Percentiles rank a stretch among this genome's conserved stretches.
phyloP scores from a whole-genome alignment of 2,329 filamentous ascomycete genomes.

The Lachnellula hyalina region DNA sequence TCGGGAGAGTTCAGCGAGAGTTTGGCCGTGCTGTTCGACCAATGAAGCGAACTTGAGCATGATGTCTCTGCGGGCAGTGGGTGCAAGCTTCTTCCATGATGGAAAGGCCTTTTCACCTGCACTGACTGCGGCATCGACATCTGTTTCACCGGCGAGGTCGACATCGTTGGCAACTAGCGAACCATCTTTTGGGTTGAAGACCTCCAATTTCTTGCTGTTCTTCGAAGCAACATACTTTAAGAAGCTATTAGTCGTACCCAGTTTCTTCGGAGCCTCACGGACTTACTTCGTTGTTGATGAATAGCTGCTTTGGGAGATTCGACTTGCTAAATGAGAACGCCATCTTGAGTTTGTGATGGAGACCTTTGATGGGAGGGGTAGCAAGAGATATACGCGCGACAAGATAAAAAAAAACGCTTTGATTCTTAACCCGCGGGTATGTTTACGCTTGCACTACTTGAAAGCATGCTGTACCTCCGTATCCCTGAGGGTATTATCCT shows the following conservation, averaged over 20 bases:
- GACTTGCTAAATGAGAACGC: slow-evolving; percentile 31
- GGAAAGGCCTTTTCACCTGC: slow-evolving; percentile 41
- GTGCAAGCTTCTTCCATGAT: slow-evolving; percentile 38
- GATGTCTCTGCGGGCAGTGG: slow-evolving; percentile 35
- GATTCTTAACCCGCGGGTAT: background rate
- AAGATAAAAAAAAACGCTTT: background rate
- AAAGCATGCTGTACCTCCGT: no score
- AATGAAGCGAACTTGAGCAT: slow-evolving; percentile 42
- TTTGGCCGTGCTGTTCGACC: slow-evolving; percentile 34
- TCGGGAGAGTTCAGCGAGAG: slow-evolving; percentile 37
- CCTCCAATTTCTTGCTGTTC: slow-evolving; percentile 40
- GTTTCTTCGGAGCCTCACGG: background rate
- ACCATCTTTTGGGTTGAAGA: slow-evolving; percentile 45
- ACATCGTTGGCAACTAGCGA: slow-evolving; percentile 46
- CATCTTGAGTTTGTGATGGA: slow-evolving; percentile 2
- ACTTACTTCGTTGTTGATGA: slow-evolving; percentile 45
- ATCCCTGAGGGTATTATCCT: no score
- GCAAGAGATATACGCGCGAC: background rate
- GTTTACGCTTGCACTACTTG: no score
- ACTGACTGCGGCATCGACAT: slow-evolving; percentile 40
- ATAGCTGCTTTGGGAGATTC: slow-evolving; percentile 38
- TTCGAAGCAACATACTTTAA: slow-evolving; percentile 33
- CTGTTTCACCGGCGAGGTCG: slow-evolving; percentile 35
- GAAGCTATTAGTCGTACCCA: background rate
- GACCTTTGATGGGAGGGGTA: background rate